phyloP scores from a whole-genome alignment of 371 early-diverging fungal genomes.

The Apophysomyces variabilis region DNA sequence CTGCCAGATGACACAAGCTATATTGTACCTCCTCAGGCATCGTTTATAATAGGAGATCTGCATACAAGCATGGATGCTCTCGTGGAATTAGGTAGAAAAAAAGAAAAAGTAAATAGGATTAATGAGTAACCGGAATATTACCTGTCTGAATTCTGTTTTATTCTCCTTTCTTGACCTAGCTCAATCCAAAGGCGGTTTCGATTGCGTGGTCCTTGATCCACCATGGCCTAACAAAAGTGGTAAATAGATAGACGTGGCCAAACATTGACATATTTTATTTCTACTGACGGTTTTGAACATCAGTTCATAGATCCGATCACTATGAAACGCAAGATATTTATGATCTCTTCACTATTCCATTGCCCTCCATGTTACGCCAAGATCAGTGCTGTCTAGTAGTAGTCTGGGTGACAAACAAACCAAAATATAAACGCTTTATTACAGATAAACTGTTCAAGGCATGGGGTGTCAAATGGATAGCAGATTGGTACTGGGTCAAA shows the following conservation, averaged over 20 bases:
- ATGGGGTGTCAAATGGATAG: conserved; percentile 63
- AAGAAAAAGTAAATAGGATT: no score
- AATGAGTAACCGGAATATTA: no score
- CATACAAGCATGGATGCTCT: conserved; percentile 33
- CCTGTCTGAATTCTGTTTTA: no score
- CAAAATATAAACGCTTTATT: conserved; percentile 62
- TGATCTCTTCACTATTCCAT: conserved; percentile 67
- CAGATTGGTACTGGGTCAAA: conserved; percentile 76
- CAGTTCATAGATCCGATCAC: conserved; percentile 57
- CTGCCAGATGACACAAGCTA: conserved; percentile 29
- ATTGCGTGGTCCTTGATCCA: conserved; percentile 76
- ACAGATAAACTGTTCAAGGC: conserved; percentile 68
- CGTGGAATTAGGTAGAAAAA: conserved; percentile 29
- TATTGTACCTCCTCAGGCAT: conserved; percentile 38
- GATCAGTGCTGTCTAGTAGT: conserved; percentile 51
- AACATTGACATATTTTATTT: no score
- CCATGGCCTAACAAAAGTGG: conserved; percentile 79
- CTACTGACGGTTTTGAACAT: background rate
- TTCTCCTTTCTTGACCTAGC: conserved; percentile 13
- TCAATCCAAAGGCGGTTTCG: conserved; percentile 44
- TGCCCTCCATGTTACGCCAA: conserved; percentile 40
- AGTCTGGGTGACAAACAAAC: conserved; percentile 81
- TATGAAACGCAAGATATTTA: conserved; percentile 71
- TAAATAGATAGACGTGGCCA: conserved; percentile 14
- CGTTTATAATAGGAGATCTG: conserved; percentile 47